phyloP scores from a whole-genome alignment of 805 yeast species.

The Teunomyces aglyptinius region DNA sequence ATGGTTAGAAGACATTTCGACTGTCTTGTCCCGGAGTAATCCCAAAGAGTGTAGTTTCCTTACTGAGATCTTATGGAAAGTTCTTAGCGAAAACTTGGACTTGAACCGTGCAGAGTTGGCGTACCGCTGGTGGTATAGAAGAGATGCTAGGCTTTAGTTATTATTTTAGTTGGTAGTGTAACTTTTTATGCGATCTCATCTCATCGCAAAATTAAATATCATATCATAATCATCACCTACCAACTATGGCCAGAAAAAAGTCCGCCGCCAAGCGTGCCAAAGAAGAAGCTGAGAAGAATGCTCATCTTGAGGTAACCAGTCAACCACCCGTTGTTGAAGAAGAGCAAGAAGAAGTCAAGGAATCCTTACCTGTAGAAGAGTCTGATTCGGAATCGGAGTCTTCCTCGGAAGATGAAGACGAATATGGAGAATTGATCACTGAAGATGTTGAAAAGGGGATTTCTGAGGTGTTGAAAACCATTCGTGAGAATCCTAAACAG shows the following conservation, averaged over 20 bases:
- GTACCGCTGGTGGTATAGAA: constrained; percentile 60
- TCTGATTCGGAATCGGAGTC: constrained; percentile 38
- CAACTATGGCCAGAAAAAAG: constrained; percentile 78
- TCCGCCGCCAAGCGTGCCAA: constrained; percentile 74
- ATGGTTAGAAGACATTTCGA: constrained; percentile 50
- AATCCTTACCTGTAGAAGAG: constrained; percentile 23
- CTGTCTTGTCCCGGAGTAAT: constrained; percentile 30
- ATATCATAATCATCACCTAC: background rate
- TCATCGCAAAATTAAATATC: constrained; percentile 12
- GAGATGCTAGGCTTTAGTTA: constrained; percentile 4
- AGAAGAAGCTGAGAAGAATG: constrained; percentile 32
- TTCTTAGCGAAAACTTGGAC: constrained; percentile 56
- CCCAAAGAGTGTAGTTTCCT: constrained; percentile 39
- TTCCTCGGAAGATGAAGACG: constrained; percentile 77
- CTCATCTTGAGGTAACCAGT: constrained; percentile 3
- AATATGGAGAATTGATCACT: constrained; percentile 82
- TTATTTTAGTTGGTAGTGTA: background rate
- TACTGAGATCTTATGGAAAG: constrained; percentile 47
- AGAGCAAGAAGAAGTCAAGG: constrained; percentile 14
- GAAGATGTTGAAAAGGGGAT: constrained; percentile 83
- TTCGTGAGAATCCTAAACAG: constrained; percentile 62
- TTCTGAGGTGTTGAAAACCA: constrained; percentile 64
- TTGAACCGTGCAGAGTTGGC: constrained; percentile 55
- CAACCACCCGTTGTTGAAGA: constrained; percentile 13
- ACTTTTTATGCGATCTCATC: constrained; percentile 12